These are phyloP conservation scores for Globisporangium splendens DNA, from an alignment of 352 stramenopile species.

Conservation along the genomic window DNA sequence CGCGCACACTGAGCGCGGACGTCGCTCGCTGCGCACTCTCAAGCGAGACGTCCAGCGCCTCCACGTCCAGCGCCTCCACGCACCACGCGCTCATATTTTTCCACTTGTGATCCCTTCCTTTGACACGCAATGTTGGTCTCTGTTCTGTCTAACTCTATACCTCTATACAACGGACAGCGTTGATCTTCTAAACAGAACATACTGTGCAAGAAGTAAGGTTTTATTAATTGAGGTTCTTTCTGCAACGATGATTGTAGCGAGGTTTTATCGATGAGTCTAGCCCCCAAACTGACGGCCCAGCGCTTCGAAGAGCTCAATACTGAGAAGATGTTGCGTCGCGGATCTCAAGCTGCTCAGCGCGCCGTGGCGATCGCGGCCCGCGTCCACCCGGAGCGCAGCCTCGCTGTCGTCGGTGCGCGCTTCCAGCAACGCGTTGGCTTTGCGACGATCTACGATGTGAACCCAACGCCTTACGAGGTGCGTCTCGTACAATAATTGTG, in stretches of 20 bases:
- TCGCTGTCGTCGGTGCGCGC: slow-evolving; percentile 7
- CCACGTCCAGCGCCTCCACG: not conserved
- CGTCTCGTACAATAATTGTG: not conserved
- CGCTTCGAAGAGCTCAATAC: slow-evolving; percentile 10
- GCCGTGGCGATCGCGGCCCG: slow-evolving; percentile 16
- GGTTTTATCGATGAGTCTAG: not conserved
- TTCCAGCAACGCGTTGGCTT: slow-evolving; percentile 42
- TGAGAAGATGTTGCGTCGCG: slow-evolving; percentile 18
- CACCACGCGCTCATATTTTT: slow-evolving; percentile 4
- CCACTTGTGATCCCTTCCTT: not conserved
- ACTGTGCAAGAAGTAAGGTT: not conserved
- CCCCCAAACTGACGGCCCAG: slow-evolving; percentile 9
- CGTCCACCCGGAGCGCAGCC: slow-evolving; percentile 5
- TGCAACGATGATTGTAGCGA: not conserved
- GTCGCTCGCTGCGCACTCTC: not conserved
- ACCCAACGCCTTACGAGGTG: slow-evolving; percentile 60
- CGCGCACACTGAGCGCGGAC: not conserved
- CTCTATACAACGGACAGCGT: too few relatives aligned
- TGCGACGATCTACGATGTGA: slow-evolving; percentile 64
- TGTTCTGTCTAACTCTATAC: too few relatives aligned
- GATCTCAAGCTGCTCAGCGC: slow-evolving; percentile 17
- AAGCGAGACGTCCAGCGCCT: slow-evolving; percentile 1
- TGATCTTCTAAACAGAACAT: not conserved
- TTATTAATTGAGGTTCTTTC: not conserved
- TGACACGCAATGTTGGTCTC: not conserved